Evolutionary conservation across 768 basidiomycete species (phyloP), one percentile per base, ranked within the genome.

Genomic region (Candolleomyces eurysporus): DNA sequence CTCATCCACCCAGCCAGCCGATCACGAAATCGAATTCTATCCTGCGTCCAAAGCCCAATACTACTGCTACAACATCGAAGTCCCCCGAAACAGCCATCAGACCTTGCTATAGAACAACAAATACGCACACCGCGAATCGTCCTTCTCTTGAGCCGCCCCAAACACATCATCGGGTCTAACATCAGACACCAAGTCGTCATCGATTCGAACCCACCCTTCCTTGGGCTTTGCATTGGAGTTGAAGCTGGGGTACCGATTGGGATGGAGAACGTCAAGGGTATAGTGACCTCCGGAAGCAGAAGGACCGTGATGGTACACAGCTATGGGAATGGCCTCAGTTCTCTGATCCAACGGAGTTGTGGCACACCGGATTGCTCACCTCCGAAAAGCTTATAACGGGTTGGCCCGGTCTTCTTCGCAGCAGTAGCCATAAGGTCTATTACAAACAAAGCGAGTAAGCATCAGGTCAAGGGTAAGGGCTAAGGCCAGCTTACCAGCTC

Each of bases 221-320:
- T 81, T 79, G 2, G 79, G 76, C 58, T 81, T 80, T 5, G 68
- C 65, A 30, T 57, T 50, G 10, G 70, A 48, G 42, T 74, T 70
- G 30, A 69, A 67, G 59, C 64, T 68, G 10, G 81, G 75, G 71
- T 82, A 84, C 40, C 87, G 80, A 64, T 84, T 83, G 3, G 89
- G 90, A 66, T 92, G 89, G 2, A 96, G 77, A 10, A 96, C 90
- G 67, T 94, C 91, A 51, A 96, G 84, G 2, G 96, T 98, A 76
- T 98, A 98, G 73, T 98, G 96, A 0, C 96, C 96, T 3, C 95
- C 94, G 0, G 89, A 88, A 0, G 96, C 94, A 7, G 92, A 91
- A 31, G 81, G 78, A 2, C 96, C 96, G 66, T 99, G 96, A 72
- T 99, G 96, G 73, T 98, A 98, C 13, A 98, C 76, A 9, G 88